phyloP scores from a whole-genome alignment of 768 basidiomycete species.

The Xerocomellus intermedius region DNA sequence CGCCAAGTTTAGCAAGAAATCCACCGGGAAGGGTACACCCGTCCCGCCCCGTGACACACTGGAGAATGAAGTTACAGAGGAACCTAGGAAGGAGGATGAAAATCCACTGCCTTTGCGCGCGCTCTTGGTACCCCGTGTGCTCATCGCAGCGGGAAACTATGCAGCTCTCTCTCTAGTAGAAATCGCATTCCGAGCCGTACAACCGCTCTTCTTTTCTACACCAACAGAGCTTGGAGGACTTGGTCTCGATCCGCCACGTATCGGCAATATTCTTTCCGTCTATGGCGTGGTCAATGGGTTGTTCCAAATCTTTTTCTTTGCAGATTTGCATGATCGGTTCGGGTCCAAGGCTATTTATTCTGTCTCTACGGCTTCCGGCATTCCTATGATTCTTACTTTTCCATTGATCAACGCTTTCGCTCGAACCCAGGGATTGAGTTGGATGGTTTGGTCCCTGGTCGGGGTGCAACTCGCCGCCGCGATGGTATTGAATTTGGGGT shows the following conservation, averaged over 20 bases:
- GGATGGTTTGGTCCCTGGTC: constrained; percentile 50
- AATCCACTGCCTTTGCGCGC: constrained; percentile 47
- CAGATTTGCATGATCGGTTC: constrained; percentile 53
- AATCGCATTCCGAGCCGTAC: constrained; percentile 62
- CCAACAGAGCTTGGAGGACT: constrained; percentile 68
- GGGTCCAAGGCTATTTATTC: constrained; percentile 65
- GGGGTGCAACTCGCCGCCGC: constrained; percentile 47
- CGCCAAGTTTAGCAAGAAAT: constrained; percentile 10
- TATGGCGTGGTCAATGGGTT: constrained; percentile 65
- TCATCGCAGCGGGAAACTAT: constrained; percentile 66
- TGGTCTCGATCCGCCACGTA: constrained; percentile 61
- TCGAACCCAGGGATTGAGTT: constrained; percentile 44
- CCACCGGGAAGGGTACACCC: constrained; percentile 1
- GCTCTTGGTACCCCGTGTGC: constrained; percentile 53
- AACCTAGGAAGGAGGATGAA: constrained; percentile 12
- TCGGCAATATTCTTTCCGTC: constrained; percentile 61
- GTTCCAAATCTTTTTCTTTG: constrained; percentile 68
- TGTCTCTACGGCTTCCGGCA: constrained; percentile 44
- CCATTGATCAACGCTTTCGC: constrained; percentile 62
- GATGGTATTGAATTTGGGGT: constrained; percentile 52
- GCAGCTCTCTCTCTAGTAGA: constrained; percentile 62
- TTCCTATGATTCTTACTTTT: constrained; percentile 58
- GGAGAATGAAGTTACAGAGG: not conserved
- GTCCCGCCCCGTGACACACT: constrained; percentile 10
- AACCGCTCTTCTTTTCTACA: constrained; percentile 73